A percentile compares a stretch with the other conserved stretches of the same genome.
These are phyloP conservation scores for Melaleuca alternifolia DNA, from an alignment of 345 rosid genomes.

Conservation along the genomic window DNA sequence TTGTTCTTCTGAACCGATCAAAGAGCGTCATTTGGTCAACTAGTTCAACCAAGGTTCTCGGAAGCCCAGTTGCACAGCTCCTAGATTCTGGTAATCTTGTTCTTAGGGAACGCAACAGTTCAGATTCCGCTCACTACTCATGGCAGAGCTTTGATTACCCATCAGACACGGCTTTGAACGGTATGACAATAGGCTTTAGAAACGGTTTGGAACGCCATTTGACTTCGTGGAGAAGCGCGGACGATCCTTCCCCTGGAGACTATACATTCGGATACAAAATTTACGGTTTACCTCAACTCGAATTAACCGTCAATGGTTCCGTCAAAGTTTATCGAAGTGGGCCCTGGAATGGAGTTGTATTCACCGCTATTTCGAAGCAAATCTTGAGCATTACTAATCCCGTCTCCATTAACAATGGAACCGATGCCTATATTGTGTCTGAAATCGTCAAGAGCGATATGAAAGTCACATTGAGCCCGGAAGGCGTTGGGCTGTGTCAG, in stretches of 20 bases:
- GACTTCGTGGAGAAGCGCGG: constrained; percentile 1
- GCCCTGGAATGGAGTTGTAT: constrained; percentile 25
- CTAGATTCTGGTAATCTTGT: constrained; percentile 25
- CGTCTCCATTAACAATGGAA: background rate
- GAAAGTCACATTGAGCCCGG: background rate
- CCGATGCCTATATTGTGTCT: constrained; percentile 5
- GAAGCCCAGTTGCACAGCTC: constrained; percentile 9
- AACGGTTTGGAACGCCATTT: background rate
- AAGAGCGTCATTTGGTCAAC: constrained; percentile 5
- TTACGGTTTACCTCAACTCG: background rate
- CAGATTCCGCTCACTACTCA: background rate
- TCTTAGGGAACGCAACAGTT: background rate
- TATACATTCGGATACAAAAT: background rate
- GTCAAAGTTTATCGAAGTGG: background rate
- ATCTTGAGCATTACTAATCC: background rate
- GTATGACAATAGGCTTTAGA: constrained; percentile 11
- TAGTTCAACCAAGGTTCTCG: background rate
- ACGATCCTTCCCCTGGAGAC: constrained; percentile 17
- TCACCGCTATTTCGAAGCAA: constrained; percentile 3
- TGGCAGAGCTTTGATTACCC: constrained; percentile 32
- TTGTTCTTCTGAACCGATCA: background rate
- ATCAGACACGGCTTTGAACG: constrained; percentile 13
- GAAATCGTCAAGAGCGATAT: background rate
- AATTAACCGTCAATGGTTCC: constrained; percentile 2
- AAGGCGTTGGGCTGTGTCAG: background rate